These are phyloP conservation scores for Cokeromyces recurvatus DNA, from an alignment of 371 early-diverging fungal species.

Conservation along the genomic window DNA sequence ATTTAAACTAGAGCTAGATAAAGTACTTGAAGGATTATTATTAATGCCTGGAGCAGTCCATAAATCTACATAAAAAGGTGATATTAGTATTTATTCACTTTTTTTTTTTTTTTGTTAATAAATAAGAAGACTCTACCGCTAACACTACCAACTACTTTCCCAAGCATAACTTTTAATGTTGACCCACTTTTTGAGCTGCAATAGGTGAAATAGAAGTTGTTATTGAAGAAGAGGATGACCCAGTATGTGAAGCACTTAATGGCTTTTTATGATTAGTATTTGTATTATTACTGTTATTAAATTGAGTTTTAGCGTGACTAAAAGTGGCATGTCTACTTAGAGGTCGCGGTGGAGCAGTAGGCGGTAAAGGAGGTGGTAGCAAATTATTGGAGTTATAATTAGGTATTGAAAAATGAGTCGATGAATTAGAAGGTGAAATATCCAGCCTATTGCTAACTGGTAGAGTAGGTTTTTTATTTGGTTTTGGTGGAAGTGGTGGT, in stretches of 20 bases:
- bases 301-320: too few relatives aligned
- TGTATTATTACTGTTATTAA: too few relatives aligned
- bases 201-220: constrained; percentile 4
- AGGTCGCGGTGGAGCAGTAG: background rate
- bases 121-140: constrained; percentile 32
- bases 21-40: constrained; percentile 3
- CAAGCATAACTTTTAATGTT: constrained; percentile 60
- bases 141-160: constrained; percentile 53
- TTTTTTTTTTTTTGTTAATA: too few relatives aligned
- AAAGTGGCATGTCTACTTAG: too few relatives aligned
- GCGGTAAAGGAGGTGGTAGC: background rate
- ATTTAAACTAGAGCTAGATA: constrained; percentile 1
- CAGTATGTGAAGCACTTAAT: background rate
- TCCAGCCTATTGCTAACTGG: too few relatives aligned
- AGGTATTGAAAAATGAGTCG: too few relatives aligned
- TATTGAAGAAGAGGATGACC: background rate
- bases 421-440: too few relatives aligned
- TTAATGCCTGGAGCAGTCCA: constrained; percentile 15
- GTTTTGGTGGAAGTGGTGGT: constrained; percentile 4
- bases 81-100: background rate
- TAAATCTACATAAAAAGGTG: constrained; percentile 7
- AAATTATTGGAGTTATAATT: background rate
- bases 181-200: constrained; percentile 22
- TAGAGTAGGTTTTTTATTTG: too few relatives aligned
- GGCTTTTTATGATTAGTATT: too few relatives aligned